Percentiles rank a stretch among this genome's conserved stretches.
Evolutionary conservation across 202 grass and related monocot genomes (phyloP).

Genomic region (Carex sylvatica): DNA sequence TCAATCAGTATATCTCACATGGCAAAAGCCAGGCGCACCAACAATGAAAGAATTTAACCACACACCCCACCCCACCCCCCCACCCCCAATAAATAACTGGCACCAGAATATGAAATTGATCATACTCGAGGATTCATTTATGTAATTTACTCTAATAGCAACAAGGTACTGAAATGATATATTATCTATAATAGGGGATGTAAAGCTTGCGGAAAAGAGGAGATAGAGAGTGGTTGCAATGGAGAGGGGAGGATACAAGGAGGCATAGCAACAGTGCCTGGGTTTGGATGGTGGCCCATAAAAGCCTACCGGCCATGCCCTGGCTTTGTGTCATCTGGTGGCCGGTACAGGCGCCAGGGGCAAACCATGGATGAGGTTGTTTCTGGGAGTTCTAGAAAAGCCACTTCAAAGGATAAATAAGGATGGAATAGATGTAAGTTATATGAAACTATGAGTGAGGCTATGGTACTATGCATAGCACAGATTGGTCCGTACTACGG

Average conservation of each 20-base stretch:
- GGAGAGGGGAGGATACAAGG: constrained; percentile 88
- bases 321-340: constrained; percentile 65
- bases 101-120: neutral
- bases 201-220: constrained; percentile 60
- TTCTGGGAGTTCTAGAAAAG: constrained; percentile 49
- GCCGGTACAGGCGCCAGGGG: constrained; percentile 67
- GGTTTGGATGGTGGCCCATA: constrained; percentile 93
- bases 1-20: neutral
- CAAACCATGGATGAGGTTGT: constrained; percentile 93
- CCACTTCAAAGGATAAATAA: constrained; percentile 24
- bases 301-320: constrained; percentile 94
- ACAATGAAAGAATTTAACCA: neutral
- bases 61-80: no score
- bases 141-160: neutral
- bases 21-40: neutral
- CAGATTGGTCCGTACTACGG: no score
- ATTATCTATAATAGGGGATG: constrained; percentile 45
- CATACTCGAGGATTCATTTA: neutral
- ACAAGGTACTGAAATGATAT: neutral
- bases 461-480: no score
- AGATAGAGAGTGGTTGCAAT: constrained; percentile 78
- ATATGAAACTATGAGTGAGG: neutral
- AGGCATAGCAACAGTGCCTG: constrained; percentile 81
- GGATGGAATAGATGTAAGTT: constrained; percentile 25
- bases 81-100: neutral